Percentiles rank a stretch among this genome's conserved stretches.
These are phyloP conservation scores for Pseudopyrenochaeta lycopersici DNA, from an alignment of 2,329 filamentous ascomycete genomes.

Conservation along the genomic window DNA sequence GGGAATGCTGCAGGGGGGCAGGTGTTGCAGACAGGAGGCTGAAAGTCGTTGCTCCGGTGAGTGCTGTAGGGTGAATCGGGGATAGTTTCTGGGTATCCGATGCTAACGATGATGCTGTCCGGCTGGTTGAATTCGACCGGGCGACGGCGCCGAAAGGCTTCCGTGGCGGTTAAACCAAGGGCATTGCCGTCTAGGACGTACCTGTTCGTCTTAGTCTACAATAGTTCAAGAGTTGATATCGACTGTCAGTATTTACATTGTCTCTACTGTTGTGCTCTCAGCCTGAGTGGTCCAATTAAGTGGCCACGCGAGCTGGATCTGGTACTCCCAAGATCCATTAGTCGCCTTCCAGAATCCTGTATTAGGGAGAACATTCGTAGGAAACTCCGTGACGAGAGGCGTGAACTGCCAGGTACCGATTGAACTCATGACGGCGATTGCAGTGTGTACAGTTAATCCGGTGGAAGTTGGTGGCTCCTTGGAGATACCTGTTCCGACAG, in stretches of 20 bases:
- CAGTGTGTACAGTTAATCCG: neutral
- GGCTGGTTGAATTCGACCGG: slow-evolving; percentile 42
- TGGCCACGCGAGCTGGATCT: slow-evolving; percentile 44
- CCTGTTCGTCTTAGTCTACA: slow-evolving; percentile 19
- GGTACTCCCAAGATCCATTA: slow-evolving; percentile 46
- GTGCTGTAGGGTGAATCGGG: slow-evolving; percentile 40
- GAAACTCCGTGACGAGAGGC: slow-evolving; percentile 34
- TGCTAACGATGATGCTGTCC: slow-evolving; percentile 42
- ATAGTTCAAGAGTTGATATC: neutral
- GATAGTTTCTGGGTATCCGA: slow-evolving; percentile 41
- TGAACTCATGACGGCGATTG: slow-evolving; percentile 18
- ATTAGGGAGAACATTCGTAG: slow-evolving; percentile 38
- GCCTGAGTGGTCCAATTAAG: slow-evolving; percentile 42
- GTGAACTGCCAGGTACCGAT: slow-evolving; percentile 40
- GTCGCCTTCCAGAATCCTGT: slow-evolving; percentile 39
- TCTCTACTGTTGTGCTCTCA: slow-evolving; percentile 36
- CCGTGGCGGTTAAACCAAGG: slow-evolving; percentile 35
- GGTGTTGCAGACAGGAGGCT: slow-evolving; percentile 40
- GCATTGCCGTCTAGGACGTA: slow-evolving; percentile 47
- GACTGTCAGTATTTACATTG: slow-evolving; percentile 30
- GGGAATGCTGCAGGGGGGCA: slow-evolving; percentile 34
- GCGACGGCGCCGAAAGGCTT: slow-evolving; percentile 39
- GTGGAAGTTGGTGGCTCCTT: neutral
- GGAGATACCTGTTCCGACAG: neutral
- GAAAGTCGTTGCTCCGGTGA: slow-evolving; percentile 37